Conservation (phyloP, 1,284 basidiomycete genomes). For the Pisolithus thermaeus region DNA sequence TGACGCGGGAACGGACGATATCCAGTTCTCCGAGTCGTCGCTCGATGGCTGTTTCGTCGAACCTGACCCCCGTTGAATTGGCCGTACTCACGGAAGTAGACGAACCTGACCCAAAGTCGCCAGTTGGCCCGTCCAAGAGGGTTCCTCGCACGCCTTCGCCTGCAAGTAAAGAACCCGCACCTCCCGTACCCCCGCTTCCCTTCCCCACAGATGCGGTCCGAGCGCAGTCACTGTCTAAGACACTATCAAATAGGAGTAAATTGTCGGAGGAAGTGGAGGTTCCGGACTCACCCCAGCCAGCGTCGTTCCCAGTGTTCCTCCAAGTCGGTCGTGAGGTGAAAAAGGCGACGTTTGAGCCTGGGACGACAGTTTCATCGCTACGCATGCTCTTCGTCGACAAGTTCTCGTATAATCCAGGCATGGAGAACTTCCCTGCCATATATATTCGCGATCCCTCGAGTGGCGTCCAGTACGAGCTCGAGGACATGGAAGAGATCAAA, state of each 20-base stretch:
- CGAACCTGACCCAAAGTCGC: conserved; percentile 34
- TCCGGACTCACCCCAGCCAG: conserved; percentile 23
- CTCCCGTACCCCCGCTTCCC: conserved; percentile 45
- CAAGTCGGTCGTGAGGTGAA: conserved; percentile 92
- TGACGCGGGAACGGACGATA: conserved; percentile 37
- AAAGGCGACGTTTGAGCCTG: conserved; percentile 72
- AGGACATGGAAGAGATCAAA: conserved; percentile 91
- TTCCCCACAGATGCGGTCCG: conserved; percentile 23
- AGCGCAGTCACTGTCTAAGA: conserved; percentile 31
- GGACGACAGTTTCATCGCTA: conserved; percentile 66
- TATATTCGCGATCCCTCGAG: conserved; percentile 90
- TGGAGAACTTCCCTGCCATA: conserved; percentile 93
- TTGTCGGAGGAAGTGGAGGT: conserved; percentile 16
- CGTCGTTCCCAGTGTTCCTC: conserved; percentile 70
- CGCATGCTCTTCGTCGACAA: conserved; percentile 91
- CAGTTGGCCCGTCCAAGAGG: conserved; percentile 21
- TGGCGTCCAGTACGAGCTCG: conserved; percentile 93
- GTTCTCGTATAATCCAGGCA: conserved; percentile 90
- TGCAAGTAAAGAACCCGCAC: conserved; percentile 29
- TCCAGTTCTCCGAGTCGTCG: conserved; percentile 45
- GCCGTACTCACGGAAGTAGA: conserved; percentile 66
- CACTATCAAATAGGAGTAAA: conserved; percentile 20
- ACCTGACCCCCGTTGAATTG: conserved; percentile 61
- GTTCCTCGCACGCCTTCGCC: conserved; percentile 26
- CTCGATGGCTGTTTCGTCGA: conserved; percentile 56